A percentile compares a stretch with the other conserved stretches of the same genome.
These are phyloP conservation scores for Candida easanensis DNA, from an alignment of 805 yeast species.

Conservation along the genomic window DNA sequence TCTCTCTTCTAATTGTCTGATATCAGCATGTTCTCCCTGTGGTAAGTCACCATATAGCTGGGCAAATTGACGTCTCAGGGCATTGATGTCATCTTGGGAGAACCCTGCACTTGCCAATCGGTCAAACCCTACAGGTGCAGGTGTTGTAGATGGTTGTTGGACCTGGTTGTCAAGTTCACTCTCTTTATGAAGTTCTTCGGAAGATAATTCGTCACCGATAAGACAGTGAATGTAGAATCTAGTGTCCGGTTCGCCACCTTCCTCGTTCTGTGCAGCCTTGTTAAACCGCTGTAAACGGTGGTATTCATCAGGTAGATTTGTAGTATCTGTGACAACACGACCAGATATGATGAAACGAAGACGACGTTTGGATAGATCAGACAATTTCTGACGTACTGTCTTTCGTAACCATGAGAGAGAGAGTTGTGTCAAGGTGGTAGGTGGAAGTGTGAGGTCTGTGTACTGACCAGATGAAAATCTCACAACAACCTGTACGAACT, in stretches of 20 bases:
- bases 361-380: conserved; percentile 38
- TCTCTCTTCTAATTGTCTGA: conserved; percentile 73
- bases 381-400: conserved; percentile 35
- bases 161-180: conserved; percentile 51
- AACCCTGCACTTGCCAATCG: conserved; percentile 81
- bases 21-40: conserved; percentile 37
- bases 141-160: conserved; percentile 51
- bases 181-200: conserved; percentile 57
- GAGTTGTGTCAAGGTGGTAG: conserved; percentile 31
- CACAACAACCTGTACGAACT: conserved; percentile 28
- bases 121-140: conserved; percentile 83
- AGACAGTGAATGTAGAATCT: conserved; percentile 74
- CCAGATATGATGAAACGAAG: conserved; percentile 71
- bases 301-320: conserved; percentile 53
- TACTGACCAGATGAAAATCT: conserved; percentile 45
- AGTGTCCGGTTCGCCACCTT: conserved; percentile 15
- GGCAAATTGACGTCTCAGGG: conserved; percentile 71
- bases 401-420: conserved; percentile 39
- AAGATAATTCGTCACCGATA: conserved; percentile 61
- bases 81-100: conserved; percentile 69
- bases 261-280: conserved; percentile 4
- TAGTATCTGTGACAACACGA: conserved; percentile 53
- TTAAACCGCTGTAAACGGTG: conserved; percentile 28
- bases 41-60: conserved; percentile 55
- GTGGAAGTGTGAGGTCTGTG: conserved; percentile 40